These are phyloP conservation scores for Fusarium redolens DNA, from an alignment of 2,329 filamentous ascomycete genomes.

Conservation along the genomic window DNA sequence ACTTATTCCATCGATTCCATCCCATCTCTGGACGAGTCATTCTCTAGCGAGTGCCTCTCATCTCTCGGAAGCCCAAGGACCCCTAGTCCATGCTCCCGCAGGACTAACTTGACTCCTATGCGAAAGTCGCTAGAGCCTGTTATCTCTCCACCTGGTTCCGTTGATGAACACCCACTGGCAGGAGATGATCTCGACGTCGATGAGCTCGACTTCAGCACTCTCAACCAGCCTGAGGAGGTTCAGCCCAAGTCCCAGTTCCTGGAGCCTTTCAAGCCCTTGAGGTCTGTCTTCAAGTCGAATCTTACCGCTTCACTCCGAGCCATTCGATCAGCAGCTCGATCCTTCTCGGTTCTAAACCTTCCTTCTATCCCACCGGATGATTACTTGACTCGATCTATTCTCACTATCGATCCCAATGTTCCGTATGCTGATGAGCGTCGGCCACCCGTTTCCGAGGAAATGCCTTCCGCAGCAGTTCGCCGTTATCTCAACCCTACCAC, in stretches of 20 bases:
- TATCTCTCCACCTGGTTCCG: conserved; percentile 64
- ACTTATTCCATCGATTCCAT: conserved; percentile 71
- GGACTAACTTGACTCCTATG: conserved; percentile 53
- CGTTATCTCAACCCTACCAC: conserved; percentile 75
- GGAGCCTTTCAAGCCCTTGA: conserved; percentile 61
- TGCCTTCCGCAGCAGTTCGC: conserved; percentile 73
- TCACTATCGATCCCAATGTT: conserved; percentile 73
- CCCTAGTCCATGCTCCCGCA: conserved; percentile 48
- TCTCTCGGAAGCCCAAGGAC: conserved; percentile 63
- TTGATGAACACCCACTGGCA: conserved; percentile 64
- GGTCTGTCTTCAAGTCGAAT: conserved; percentile 75
- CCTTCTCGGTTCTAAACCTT: conserved; percentile 71
- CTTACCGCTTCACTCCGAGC: conserved; percentile 74
- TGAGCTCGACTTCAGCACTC: conserved; percentile 63
- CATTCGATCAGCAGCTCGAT: conserved; percentile 71
- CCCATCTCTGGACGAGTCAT: conserved; percentile 68
- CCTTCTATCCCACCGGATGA: conserved; percentile 74
- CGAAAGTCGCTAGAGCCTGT: conserved; percentile 66
- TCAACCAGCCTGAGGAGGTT: conserved; percentile 53
- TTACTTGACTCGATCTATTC: conserved; percentile 73
- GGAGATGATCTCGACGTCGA: conserved; percentile 40
- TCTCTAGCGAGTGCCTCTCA: conserved; percentile 60
- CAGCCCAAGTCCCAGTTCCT: conserved; percentile 50
- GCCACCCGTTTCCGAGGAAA: conserved; percentile 70
- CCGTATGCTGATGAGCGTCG: conserved; percentile 76